Base-by-base conservation (phyloP, 2,329 filamentous ascomycete genomes). In the Scytalidium sp. region DNA sequence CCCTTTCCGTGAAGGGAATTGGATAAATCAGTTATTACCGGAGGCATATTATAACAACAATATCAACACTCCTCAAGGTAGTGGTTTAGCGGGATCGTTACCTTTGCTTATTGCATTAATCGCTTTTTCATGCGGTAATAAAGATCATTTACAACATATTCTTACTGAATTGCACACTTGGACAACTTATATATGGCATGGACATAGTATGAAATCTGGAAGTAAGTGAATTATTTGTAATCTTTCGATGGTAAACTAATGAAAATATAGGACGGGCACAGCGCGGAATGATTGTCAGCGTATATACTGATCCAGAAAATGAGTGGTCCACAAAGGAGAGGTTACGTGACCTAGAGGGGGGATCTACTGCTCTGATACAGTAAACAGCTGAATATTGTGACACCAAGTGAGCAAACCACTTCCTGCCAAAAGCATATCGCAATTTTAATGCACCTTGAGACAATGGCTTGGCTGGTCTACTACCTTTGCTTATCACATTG, bases 241-340 rank as follows among this genome's bases (percentile, higher is more conserved):
- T 22, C 10, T 27, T n/a, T 3, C 2, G 23, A 32, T 25, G 19
- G 6, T 21, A 46, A 7, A 49, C 25, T 39, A 29, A n/a, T 42
- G 22, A 19, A 19, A n/a, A 46, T 19, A n/a, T 20, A 62, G 56
- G 56, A 2, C 21, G 11, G 9, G 43, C 41, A 1, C 17, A 42
- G 36, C 51, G 61, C 43, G 62, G 62, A 3, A 27, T 63, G 15
- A 53, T 63, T 9, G 54, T 55, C 3, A 56, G 41, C 3, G 45
- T 64, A n/a, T 64, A 57, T 25, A 42, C 54, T 1, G 62, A 64
- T 36, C 61, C 61, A 3, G 49, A 55, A 6, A 64, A 64, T n/a
- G 8, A 36, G 17, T 6, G 11, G 5, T 36, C 32, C 13, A 36
- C 32, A n/a, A 10, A 15, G 11, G 6, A 36, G 32, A 36, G 4